These are phyloP conservation scores for Nigrospora osmanthi DNA, from an alignment of 2,329 filamentous ascomycete genomes.

Conservation along the genomic window DNA sequence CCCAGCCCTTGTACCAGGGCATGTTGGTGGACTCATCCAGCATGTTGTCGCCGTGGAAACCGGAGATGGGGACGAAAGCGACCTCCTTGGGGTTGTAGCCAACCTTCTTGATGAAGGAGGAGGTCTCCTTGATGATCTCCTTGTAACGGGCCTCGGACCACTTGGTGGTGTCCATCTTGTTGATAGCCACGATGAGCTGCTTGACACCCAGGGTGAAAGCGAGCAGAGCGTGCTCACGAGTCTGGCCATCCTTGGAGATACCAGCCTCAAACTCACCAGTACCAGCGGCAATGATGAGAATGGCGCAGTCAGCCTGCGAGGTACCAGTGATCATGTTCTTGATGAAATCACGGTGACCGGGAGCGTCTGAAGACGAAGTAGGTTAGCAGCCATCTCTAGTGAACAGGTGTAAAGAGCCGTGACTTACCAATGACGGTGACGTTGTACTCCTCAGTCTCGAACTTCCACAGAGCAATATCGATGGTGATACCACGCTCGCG, in stretches of 20 bases:
- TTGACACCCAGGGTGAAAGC: constrained; percentile 99
- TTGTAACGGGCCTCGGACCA: constrained; percentile 95
- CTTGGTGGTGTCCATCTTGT: constrained; percentile 99
- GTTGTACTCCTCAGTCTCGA: constrained; percentile 96
- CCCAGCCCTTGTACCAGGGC: constrained; percentile 99
- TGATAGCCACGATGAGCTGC: constrained; percentile 99
- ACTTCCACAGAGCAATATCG: constrained; percentile 99
- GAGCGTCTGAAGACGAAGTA: constrained; percentile 58
- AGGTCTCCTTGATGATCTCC: constrained; percentile 99
- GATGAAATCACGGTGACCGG: constrained; percentile 99
- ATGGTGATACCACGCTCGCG: constrained; percentile 99
- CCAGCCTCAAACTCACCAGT: constrained; percentile 99
- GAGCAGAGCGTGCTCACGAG: constrained; percentile 99
- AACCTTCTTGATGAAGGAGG: constrained; percentile 99
- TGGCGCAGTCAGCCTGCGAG: constrained; percentile 98
- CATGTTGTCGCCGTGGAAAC: constrained; percentile 99
- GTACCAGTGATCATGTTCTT: constrained; percentile 99
- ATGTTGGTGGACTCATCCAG: constrained; percentile 81
- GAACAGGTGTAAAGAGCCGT: background rate
- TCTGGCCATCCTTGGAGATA: constrained; percentile 99
- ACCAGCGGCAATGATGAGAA: constrained; percentile 99
- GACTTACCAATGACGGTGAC: constrained; percentile 91
- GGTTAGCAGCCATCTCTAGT: constrained; percentile 12
- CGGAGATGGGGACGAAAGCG: constrained; percentile 98
- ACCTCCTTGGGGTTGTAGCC: constrained; percentile 99